Conservation (phyloP, 352 stramenopile genomes). For the Phytophthora pluvialis region DNA sequence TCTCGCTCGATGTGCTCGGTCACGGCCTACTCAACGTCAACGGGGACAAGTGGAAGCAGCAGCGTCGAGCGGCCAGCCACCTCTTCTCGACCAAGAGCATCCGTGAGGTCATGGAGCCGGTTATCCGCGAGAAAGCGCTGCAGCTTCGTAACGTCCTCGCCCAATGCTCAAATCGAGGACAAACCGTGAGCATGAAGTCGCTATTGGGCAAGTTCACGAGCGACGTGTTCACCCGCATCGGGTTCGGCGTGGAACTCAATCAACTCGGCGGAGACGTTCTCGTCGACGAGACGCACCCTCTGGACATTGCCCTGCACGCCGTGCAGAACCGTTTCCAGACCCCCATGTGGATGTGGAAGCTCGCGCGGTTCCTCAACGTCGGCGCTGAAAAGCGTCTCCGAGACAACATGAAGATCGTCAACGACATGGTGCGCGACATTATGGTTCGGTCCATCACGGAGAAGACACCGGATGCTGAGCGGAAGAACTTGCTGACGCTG, state of each 20-base stretch:
- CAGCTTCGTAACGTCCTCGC: constrained; percentile 38
- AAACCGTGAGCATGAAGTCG: constrained; percentile 39
- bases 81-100: constrained; percentile 60
- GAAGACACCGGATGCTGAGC: not conserved
- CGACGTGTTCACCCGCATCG: constrained; percentile 75
- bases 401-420: constrained; percentile 33
- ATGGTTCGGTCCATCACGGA: constrained; percentile 16
- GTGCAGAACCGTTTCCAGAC: constrained; percentile 46
- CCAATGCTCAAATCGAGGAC: not conserved
- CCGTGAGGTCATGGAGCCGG: constrained; percentile 35
- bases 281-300: constrained; percentile 21
- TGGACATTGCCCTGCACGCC: constrained; percentile 9
- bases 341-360: constrained; percentile 53
- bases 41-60: constrained; percentile 48
- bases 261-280: constrained; percentile 38
- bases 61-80: constrained; percentile 71
- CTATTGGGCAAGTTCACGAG: constrained; percentile 61
- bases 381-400: constrained; percentile 39
- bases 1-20: constrained; percentile 49
- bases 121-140: constrained; percentile 33
- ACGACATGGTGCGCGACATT: constrained; percentile 21
- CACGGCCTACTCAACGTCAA: constrained; percentile 58
- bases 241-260: constrained; percentile 70
- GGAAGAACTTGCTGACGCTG: constrained; percentile 17
- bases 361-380: constrained; percentile 40